Base-by-base conservation (phyloP, 306 rosid genomes). In the Pterocarpus santalinus region DNA sequence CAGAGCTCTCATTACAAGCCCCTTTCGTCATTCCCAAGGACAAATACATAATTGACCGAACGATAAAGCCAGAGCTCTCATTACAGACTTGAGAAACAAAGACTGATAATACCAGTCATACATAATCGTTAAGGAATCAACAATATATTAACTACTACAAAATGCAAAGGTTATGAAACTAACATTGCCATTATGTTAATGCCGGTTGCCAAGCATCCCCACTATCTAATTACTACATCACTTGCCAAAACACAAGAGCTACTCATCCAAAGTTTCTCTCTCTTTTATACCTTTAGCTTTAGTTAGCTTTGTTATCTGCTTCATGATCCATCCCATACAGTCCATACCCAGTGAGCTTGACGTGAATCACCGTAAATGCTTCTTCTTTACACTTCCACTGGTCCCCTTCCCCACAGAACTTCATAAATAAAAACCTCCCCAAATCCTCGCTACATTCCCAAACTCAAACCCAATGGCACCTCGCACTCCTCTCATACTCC, bases 261-360 rank as follows among this genome's bases (percentile, higher is more conserved):
- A 13, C 14, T 63, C 91, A 87, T 86, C 75, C 86, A 82, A 88
- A 88, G 87, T 85, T 47, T 44, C 88, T 84, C 82, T 74, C 1
- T 51, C 16, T 51, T 14, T 2, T 47, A 3, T 8, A 4, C 5
- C 17, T 51, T 51, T 51, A 5, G 2, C 38, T 33, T 43, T 43
- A n/a, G 6, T 17, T 13, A 32, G 15, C 46, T 8, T 68, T 77
- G 17, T 78, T 81, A 76, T 80, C 75, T 82, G 17, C 57, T 51
- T 14, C 17, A 15, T 51, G 16, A 51, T 51, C 1, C 8, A 7
- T 43, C 10, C 47, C 47, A 8, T 43, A 6, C 47, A 5, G 1
- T 22, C 28, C 28, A 22, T 38, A 38, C 11, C 47, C 47, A 78
- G 76, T 73, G 72, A 78, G 61, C 91, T 87, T 82, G 82, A 60